A percentile compares a stretch with the other conserved stretches of the same genome.
Conservation (phyloP, 2,329 filamentous ascomycete species). For the Monosporascus ibericus region DNA sequence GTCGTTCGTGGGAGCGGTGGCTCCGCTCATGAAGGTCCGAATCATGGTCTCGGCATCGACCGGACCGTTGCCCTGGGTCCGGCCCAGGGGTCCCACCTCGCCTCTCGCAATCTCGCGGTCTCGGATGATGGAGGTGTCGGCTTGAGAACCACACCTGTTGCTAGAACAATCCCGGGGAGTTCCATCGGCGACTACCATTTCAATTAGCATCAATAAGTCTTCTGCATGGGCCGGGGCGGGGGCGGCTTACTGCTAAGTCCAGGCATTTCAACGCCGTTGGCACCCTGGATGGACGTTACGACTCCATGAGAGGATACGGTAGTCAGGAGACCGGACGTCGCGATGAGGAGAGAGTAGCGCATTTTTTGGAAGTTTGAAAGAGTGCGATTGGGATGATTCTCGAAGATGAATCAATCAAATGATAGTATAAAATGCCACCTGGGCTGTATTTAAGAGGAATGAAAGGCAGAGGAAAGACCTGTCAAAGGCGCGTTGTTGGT, state of each 20-base stretch:
- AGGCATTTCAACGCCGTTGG: constrained; percentile 27
- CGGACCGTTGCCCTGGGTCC: constrained; percentile 53
- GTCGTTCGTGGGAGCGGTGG: constrained; percentile 30
- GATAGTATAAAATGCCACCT: constrained; percentile 17
- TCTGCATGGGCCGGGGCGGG: not conserved
- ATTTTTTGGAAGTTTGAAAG: constrained; percentile 13
- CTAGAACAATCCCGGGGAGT: constrained; percentile 61
- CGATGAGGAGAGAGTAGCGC: constrained; percentile 21
- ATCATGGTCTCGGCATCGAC: constrained; percentile 54
- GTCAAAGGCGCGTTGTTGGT: constrained; percentile 3
- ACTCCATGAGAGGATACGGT: constrained; percentile 22
- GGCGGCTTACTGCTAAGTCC: constrained; percentile 19
- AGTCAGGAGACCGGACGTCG: constrained; percentile 20
- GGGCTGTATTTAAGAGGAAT: constrained; percentile 18
- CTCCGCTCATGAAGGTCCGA: constrained; percentile 52
- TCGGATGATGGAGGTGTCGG: constrained; percentile 65
- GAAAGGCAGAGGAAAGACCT: constrained; percentile 7
- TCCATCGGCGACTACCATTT: constrained; percentile 49
- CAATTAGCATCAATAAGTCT: not conserved
- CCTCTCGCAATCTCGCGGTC: constrained; percentile 48
- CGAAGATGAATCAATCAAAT: constrained; percentile 3
- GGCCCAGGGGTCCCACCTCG: constrained; percentile 55
- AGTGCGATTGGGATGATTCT: not conserved
- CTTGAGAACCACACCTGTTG: constrained; percentile 58
- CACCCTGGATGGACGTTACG: constrained; percentile 25